These are phyloP conservation scores for Amanita phalloides DNA, from an alignment of 768 basidiomycete genomes.

Conservation along the genomic window DNA sequence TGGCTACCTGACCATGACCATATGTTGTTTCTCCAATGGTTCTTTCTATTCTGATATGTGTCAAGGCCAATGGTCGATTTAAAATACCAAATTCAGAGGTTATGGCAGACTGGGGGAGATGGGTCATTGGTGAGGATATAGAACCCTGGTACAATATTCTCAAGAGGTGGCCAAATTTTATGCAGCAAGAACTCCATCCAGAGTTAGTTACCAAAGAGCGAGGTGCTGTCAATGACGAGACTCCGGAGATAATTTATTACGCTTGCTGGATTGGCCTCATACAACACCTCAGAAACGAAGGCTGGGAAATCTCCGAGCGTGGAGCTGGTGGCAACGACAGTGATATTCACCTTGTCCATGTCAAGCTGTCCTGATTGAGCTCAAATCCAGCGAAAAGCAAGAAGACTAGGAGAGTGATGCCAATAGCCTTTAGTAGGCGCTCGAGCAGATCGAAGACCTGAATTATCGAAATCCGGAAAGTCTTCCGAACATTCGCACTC, in stretches of 20 bases:
- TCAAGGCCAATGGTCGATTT: conserved; percentile 6
- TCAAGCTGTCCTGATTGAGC: conserved; percentile 8
- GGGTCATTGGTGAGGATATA: conserved; percentile 5
- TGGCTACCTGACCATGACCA: conserved; percentile 10
- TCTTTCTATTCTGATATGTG: conserved; percentile 7
- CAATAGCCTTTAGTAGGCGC: conserved; percentile 7
- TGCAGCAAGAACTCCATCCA: conserved; percentile 8
- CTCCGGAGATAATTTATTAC: conserved; percentile 6
- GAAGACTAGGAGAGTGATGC: conserved; percentile 9
- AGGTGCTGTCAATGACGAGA: conserved; percentile 8
- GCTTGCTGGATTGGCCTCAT: conserved; percentile 7
- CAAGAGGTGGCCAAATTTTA: conserved; percentile 9
- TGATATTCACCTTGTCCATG: conserved; percentile 7
- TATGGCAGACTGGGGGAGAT: conserved; percentile 8
- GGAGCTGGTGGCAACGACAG: conserved; percentile 6
- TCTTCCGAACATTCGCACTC: conserved; percentile 7
- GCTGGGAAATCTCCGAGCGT: conserved; percentile 9
- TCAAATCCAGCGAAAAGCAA: conserved; percentile 8
- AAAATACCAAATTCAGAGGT: conserved; percentile 9
- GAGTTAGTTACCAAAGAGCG: conserved; percentile 7
- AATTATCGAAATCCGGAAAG: conserved; percentile 8
- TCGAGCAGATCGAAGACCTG: conserved; percentile 8
- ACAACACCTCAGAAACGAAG: conserved; percentile 1
- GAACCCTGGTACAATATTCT: conserved; percentile 6
- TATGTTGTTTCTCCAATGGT: conserved; percentile 8